phyloP scores from a whole-genome alignment of 345 rosid genomes.

The Acer saccharum region DNA sequence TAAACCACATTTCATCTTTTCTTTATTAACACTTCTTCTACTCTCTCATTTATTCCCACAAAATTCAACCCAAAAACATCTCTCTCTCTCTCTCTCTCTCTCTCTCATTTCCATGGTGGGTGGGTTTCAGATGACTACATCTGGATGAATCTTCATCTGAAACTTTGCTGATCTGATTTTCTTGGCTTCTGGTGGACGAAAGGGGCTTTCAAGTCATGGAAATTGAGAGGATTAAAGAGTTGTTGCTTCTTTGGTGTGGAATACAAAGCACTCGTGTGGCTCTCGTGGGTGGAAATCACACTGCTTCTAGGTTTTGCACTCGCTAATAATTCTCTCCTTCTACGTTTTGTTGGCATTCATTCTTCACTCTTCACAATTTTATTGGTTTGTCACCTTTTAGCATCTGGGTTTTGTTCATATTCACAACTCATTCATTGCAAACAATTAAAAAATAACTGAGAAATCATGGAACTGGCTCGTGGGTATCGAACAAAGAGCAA shows the following conservation, averaged over 20 bases:
- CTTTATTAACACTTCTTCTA: background rate
- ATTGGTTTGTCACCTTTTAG: conserved; percentile 5
- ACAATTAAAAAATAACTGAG: too few relatives aligned
- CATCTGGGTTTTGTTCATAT: conserved; percentile 21
- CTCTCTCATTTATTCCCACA: background rate
- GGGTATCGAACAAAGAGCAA: conserved; percentile 23
- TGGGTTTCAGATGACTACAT: conserved; percentile 10
- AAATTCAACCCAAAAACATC: background rate
- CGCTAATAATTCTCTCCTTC: conserved; percentile 36
- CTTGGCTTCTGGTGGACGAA: conserved; percentile 5
- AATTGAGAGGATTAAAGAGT: conserved; percentile 38
- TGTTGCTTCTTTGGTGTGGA: conserved; percentile 49
- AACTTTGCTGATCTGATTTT: conserved; percentile 9
- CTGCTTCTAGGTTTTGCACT: conserved; percentile 60
- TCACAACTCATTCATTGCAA: background rate
- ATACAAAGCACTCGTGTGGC: conserved; percentile 38
- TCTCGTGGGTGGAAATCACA: conserved; percentile 72
- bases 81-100: too few relatives aligned
- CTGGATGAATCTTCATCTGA: background rate
- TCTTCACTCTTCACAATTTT: background rate
- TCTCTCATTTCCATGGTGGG: background rate
- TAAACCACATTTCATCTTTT: background rate
- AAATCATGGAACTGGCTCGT: conserved; percentile 27
- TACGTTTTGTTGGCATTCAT: conserved; percentile 5
- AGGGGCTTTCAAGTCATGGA: conserved; percentile 32